Evolutionary conservation across 1,284 basidiomycete genomes (phyloP).

Genomic region (Porogramme epimiltina): DNA sequence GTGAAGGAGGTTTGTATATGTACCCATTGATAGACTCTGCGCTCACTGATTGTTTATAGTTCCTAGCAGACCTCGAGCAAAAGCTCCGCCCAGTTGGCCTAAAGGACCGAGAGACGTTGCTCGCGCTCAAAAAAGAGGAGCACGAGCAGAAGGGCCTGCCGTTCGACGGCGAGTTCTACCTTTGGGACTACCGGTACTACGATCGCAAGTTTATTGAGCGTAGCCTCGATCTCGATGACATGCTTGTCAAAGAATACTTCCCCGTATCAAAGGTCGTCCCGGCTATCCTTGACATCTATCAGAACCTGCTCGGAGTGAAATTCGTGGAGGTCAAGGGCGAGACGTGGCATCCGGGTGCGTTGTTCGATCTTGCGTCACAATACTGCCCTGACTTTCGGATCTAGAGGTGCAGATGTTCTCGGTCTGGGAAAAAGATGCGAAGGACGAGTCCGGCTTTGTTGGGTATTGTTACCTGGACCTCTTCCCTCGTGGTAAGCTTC

Average conservation of each 20-base stretch:
- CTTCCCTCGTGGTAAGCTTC: constrained; percentile 78
- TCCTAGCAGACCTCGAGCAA: constrained; percentile 72
- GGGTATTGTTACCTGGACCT: constrained; percentile 87
- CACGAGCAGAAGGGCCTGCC: constrained; percentile 57
- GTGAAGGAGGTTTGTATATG: constrained; percentile 49
- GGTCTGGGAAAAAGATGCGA: constrained; percentile 79
- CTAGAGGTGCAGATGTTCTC: constrained; percentile 78
- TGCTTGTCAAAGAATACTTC: constrained; percentile 83
- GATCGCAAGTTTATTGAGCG: constrained; percentile 72
- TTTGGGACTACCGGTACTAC: constrained; percentile 57
- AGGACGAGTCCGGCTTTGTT: constrained; percentile 68
- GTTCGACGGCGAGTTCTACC: constrained; percentile 67
- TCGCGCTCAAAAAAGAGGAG: constrained; percentile 75
- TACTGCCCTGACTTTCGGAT: background rate
- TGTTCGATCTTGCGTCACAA: background rate
- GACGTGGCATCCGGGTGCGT: constrained; percentile 74
- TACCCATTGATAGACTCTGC: background rate
- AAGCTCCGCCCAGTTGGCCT: constrained; percentile 74
- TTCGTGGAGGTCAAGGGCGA: constrained; percentile 66
- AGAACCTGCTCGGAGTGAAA: constrained; percentile 73
- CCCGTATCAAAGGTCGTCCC: constrained; percentile 81
- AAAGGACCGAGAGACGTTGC: constrained; percentile 65
- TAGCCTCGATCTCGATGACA: constrained; percentile 69
- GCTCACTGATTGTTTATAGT: constrained; percentile 34
- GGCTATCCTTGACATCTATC: constrained; percentile 79